Evolutionary conservation across 2,329 filamentous ascomycete species (phyloP), one percentile per base, ranked within the genome.

Genomic region (Phialophora tarda): DNA sequence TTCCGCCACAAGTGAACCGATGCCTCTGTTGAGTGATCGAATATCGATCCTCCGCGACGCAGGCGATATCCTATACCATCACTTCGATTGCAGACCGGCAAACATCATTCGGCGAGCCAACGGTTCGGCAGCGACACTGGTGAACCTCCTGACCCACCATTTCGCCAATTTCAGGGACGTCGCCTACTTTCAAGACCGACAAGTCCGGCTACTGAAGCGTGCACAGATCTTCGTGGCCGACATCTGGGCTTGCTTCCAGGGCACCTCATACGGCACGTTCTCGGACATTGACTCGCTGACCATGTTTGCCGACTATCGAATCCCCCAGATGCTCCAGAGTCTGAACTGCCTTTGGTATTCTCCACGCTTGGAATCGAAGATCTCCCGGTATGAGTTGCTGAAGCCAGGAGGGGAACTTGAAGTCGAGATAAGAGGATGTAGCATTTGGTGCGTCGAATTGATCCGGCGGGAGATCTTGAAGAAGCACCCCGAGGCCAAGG

Each of bases 221-320:
- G 93, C 95, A 1, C 95, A 99, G 78, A 99, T 99, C 67, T 85
- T 98, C 23, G 93, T 96, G 2, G 96, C 96, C 24, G 95, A 99
- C 77, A 77, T 98, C 0, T 99, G 96, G 96, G 96, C 95, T 4
- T 96, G 93, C 69, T 98, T 98, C 77, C 87, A 94, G 61, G 93
- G 92, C 54, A 83, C 89, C 71, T 84, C 86, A 28, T 93, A 89
- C 74, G 96, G 95, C 34, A 82, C 85, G 30, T 99, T 99, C 78
- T 76, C 87, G 64, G 95, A 99, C 76, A 97, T 99, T 73, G 90
- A 95, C 79, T 26, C 47, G 6, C 90, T 99, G 74, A 99, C 95
- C 67, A 98, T 98, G 89, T 99, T 99, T 82, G 93, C 95, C 85
- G 95, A 99, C 81, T 99, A 99, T 76, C 90, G 95, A 51, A 90